Base-by-base conservation (phyloP, 2,329 filamentous ascomycete genomes). In the Neofusicoccum sp. region DNA sequence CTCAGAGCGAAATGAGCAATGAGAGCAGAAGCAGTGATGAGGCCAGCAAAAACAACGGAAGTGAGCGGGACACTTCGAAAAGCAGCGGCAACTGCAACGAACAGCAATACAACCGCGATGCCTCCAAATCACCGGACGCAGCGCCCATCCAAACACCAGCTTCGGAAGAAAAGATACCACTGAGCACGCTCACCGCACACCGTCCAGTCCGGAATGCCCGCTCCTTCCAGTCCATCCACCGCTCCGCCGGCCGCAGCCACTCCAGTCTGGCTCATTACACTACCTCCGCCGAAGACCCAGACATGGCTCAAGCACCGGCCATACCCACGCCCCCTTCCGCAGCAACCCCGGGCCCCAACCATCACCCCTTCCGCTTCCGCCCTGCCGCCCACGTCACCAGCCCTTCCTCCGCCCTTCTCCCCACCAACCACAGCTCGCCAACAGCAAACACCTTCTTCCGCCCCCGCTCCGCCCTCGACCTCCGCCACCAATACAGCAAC, bases 391-490 rank as follows among this genome's bases (percentile, higher is more conserved):
- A 36, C 11, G 44, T 28, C 59, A 44, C 44, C 36, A 31, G 4
- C 33, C 29, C 14, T 44, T 47, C 61, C 33, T 36, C 3, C 29
- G 11, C 39, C 9, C 3, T 14, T 14, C 28, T 29, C 22, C 3
- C 47, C 29, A 2, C 47, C 47, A 14, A 2, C n/a, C 16, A 33
- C 31, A 3, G 14, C 4, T 36, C 54, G 29, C 39, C 44, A 22
- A 31, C 37, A n/a, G 9, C 37, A 9, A 41, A 9, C n/a, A 28
- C 62, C 67, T 5, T 52, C 61, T 7, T 66, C 70, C 74, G 44
- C 36, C 43, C 61, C 4, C 61, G 61, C 43, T 76, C 74, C 39
- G 72, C 74, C 7, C 72, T 75, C 34, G 72, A 77, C 45, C 67
- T 77, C 12, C 70, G 71, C 37, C 59, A 60, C 6, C 58, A 64